Conservation (phyloP, 306 rosid species). For the Comarum palustre region DNA sequence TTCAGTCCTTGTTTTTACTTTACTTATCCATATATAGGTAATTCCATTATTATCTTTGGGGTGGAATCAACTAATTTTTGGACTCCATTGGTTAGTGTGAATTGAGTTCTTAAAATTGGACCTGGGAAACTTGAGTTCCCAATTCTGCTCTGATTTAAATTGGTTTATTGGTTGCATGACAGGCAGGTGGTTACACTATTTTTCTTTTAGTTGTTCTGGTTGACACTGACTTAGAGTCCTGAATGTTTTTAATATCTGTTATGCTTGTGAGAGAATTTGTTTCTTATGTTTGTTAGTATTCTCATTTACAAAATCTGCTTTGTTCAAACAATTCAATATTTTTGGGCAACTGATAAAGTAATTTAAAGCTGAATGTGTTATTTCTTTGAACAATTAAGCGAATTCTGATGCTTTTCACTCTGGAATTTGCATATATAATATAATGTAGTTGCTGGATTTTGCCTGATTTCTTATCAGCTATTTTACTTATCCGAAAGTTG, state of each 20-base stretch:
- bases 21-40: not conserved
- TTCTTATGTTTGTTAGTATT: not conserved
- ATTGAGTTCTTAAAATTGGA: not conserved
- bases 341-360: too few species aligned
- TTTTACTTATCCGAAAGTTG: not conserved
- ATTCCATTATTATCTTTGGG: slow-evolving; percentile 6
- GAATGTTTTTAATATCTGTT: not conserved
- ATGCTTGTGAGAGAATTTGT: not conserved
- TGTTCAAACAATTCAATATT: too few species aligned
- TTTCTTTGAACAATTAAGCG: too few species aligned
- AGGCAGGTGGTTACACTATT: not conserved
- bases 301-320: too few species aligned
- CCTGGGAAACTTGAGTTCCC: not conserved
- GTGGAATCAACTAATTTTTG: not conserved
- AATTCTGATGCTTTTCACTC: too few species aligned
- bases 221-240: not conserved
- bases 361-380: too few species aligned
- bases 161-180: not conserved
- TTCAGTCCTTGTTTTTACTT: not conserved
- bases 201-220: not conserved
- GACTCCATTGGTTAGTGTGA: not conserved
- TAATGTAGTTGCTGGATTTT: too few species aligned
- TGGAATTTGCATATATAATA: too few species aligned
- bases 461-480: too few species aligned
- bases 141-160: not conserved